These are phyloP conservation scores for Leccinum disarticulatum DNA, from an alignment of 768 basidiomycete genomes.

Conservation along the genomic window DNA sequence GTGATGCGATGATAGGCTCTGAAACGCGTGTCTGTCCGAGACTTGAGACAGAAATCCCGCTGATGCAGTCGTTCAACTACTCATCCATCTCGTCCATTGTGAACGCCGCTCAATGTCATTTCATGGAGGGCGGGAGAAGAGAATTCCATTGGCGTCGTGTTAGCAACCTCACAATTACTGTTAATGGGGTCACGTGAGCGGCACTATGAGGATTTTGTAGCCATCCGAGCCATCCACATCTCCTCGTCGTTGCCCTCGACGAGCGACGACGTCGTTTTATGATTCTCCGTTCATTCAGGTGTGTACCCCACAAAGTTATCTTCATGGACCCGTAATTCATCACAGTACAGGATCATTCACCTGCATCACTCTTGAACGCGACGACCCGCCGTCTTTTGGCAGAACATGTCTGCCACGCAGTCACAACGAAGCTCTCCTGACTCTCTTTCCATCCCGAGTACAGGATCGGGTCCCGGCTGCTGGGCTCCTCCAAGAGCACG, in stretches of 20 bases:
- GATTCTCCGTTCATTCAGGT: background rate
- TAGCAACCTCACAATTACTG: conserved; percentile 3
- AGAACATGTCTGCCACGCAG: conserved; percentile 10
- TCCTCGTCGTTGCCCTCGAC: conserved; percentile 10
- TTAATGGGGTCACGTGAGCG: conserved; percentile 20
- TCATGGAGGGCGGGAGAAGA: background rate
- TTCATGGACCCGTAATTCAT: background rate
- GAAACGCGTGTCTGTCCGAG: background rate
- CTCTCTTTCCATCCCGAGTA: conserved; percentile 12
- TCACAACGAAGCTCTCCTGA: conserved; percentile 15
- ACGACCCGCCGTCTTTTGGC: conserved; percentile 7
- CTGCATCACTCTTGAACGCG: conserved; percentile 4
- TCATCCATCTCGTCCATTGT: background rate
- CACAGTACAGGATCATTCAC: conserved; percentile 1
- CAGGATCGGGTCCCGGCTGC: conserved; percentile 27
- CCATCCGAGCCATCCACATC: background rate
- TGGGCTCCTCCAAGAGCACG: conserved; percentile 74
- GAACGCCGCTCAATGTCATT: background rate
- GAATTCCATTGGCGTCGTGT: background rate
- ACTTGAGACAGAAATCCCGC: background rate
- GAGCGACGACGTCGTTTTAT: conserved; percentile 2
- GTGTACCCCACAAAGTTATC: no score
- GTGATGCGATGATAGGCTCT: conserved; percentile 13
- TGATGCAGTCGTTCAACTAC: background rate
- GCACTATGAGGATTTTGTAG: conserved; percentile 13